Conservation (phyloP, 73 alveolate species). For the Tetrahymena malaccensis region DNA sequence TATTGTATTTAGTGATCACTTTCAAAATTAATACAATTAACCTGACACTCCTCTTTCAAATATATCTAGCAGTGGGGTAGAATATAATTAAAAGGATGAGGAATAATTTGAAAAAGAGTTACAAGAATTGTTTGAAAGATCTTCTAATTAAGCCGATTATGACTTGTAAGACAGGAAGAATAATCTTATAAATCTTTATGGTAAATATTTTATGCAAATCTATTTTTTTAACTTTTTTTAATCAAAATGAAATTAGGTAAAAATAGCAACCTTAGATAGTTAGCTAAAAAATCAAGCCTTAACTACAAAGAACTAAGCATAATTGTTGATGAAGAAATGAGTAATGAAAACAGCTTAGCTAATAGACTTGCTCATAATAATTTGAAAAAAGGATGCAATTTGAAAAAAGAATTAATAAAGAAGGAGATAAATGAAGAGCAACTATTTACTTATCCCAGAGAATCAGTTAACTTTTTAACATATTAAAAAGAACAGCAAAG, state of each 20-base stretch:
- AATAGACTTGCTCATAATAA: background rate
- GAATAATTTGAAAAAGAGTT: background rate
- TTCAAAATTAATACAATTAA: background rate
- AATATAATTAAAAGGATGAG: background rate
- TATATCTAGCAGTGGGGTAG: background rate
- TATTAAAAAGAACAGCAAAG: background rate
- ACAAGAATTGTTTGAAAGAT: background rate
- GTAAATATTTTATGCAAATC: background rate
- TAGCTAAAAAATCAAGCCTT: background rate
- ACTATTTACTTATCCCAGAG: background rate
- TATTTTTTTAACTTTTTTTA: background rate
- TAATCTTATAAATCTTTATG: background rate
- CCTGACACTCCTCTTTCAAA: background rate
- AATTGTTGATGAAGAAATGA: background rate
- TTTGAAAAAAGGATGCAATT: background rate
- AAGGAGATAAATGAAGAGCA: background rate
- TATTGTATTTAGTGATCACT: background rate
- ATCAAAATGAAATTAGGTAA: background rate
- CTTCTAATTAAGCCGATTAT: background rate
- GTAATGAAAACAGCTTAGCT: background rate
- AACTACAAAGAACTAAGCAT: background rate
- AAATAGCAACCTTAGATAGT: background rate
- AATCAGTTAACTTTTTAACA: background rate
- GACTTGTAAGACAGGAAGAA: background rate
- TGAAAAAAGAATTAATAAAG: background rate